A percentile compares a stretch with the other conserved stretches of the same genome.
These are phyloP conservation scores for Earliella scabrosa DNA, from an alignment of 1,284 basidiomycete species.

Conservation along the genomic window DNA sequence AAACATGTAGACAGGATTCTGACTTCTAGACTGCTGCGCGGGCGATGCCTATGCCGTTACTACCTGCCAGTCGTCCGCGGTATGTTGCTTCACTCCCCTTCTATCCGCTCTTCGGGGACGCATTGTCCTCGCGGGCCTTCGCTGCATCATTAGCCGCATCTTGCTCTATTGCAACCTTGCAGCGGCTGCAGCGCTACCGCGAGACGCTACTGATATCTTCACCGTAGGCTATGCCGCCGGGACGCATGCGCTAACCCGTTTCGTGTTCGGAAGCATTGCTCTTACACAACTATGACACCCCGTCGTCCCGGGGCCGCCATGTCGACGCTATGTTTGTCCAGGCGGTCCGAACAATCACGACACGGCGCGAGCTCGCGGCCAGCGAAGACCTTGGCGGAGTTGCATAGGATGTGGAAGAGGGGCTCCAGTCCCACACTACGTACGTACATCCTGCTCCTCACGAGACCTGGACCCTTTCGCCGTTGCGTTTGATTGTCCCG, in stretches of 20 bases:
- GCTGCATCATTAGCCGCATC: constrained; percentile 1
- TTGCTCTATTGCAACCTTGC: constrained; percentile 9
- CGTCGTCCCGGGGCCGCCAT: not conserved
- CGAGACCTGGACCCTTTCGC: not conserved
- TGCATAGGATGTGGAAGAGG: not conserved
- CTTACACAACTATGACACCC: not conserved
- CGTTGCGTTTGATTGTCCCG: not conserved
- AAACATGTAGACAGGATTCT: constrained; percentile 7
- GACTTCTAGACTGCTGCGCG: constrained; percentile 20
- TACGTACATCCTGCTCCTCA: not conserved
- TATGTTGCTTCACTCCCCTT: not conserved
- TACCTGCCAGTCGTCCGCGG: not conserved
- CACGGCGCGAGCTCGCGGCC: not conserved
- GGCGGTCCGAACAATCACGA: not conserved
- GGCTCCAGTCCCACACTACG: not conserved
- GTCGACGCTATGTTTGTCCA: no score
- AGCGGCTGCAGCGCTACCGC: constrained; percentile 3
- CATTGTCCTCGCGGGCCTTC: not conserved
- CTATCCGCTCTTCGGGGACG: constrained; percentile 2
- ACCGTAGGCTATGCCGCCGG: constrained; percentile 5
- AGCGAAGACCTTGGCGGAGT: not conserved
- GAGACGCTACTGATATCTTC: not conserved
- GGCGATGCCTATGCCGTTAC: constrained; percentile 13
- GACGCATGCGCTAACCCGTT: constrained; percentile 9
- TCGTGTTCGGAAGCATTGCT: not conserved